Evolutionary conservation across 2,329 filamentous ascomycete species (phyloP), one percentile per base, ranked within the genome.

Genomic region (Chrysoporthe deuterocubensis): DNA sequence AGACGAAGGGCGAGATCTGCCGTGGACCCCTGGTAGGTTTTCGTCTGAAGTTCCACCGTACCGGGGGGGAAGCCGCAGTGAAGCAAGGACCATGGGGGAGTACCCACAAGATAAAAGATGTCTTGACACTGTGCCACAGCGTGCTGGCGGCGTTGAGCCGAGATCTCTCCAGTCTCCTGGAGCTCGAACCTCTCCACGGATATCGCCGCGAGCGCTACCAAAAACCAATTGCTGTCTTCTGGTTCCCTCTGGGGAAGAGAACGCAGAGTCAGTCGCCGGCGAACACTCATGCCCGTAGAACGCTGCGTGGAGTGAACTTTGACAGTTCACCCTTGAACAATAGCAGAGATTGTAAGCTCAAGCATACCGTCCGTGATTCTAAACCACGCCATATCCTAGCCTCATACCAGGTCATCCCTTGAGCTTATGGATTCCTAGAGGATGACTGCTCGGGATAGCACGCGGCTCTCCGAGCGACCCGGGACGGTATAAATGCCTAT

Each of bases 1-100:
- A 68, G 66, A 66, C 64, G 67, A 67, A 52, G 62, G 63, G 59
- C 43, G 64, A 70, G 68, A 68, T 68, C 66, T 64, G 37, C 59
- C 50, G 40, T 44, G 54, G 43, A 4, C 57, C 67, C 65, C 60
- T 62, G 67, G 62, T 50, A 67, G 56, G 57, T 64, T 69, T 62
- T 69, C 65, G 67, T 69, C 67, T 65, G 57, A 69, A 64, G 67
- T 9, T 32, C 67, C 67, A 64, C 46, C 34, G 16, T 64, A 61
- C 56, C 65, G 65, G 58, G 67, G 67, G 67, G 46, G 43, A 67
- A 2, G 67, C 65, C 37, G 65, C 54, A 59, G 48, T 21, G 16
- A 60, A 21, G 60, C 65, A 69, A 63, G 65, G 65, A 34, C 54
- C 34, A 37, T 57, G 54, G 34, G 54, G 54, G 21, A 40, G 54